phyloP scores from a whole-genome alignment of 176 grass and related monocot genomes.

The Cenchrus fungigraminus region DNA sequence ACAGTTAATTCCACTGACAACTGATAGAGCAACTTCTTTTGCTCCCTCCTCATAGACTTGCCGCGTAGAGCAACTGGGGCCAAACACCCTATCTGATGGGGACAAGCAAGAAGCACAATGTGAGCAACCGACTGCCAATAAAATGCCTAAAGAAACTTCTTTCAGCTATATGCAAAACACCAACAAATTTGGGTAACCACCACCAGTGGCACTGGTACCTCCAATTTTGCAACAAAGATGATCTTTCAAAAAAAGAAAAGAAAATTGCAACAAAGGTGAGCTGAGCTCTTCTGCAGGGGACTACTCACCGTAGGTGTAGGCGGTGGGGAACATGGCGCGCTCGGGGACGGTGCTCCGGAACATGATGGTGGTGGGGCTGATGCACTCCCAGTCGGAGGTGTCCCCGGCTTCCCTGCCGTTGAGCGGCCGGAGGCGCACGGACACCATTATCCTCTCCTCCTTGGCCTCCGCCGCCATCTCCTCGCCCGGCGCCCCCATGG shows the following conservation, averaged over 20 bases:
- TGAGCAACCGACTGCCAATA: constrained; percentile 11
- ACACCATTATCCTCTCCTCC: constrained; percentile 90
- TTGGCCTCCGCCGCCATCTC: constrained; percentile 43
- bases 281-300: not conserved
- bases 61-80: constrained; percentile 58
- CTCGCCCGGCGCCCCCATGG: constrained; percentile 48
- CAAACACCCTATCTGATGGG: constrained; percentile 88
- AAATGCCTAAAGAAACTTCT: constrained; percentile 7
- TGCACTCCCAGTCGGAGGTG: constrained; percentile 86
- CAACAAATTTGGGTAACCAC: constrained; percentile 3
- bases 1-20: constrained; percentile 93
- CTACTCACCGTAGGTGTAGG: constrained; percentile 87
- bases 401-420: constrained; percentile 73
- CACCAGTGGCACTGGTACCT: not conserved
- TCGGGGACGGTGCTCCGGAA: constrained; percentile 79
- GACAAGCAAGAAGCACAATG: constrained; percentile 24
- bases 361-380: constrained; percentile 72
- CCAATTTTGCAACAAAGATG: constrained; percentile 26
- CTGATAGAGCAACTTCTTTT: constrained; percentile 90
- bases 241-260: not conserved
- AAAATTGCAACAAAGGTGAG: not conserved
- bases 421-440: constrained; percentile 79
- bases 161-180: not conserved
- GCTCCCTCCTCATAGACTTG: constrained; percentile 91
- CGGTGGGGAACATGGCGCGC: constrained; percentile 67